phyloP scores from a whole-genome alignment of 495 filamentous ascomycete genomes.

The Penicillium chermesinum region DNA sequence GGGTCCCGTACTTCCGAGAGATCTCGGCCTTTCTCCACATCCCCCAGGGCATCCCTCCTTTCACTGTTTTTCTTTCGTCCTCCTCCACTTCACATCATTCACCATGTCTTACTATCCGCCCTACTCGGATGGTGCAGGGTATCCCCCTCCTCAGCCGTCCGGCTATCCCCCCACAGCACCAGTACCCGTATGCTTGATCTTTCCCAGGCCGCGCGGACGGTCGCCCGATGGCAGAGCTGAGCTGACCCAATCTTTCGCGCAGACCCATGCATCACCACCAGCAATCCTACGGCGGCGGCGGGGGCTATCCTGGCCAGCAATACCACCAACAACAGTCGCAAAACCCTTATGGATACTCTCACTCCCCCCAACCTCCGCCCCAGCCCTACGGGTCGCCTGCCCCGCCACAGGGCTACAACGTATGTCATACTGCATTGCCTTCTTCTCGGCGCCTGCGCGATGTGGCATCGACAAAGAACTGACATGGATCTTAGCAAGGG shows the following conservation, averaged over 20 bases:
- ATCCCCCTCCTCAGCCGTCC: slow-evolving; percentile 48
- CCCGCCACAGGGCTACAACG: slow-evolving; percentile 42
- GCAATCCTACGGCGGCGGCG: slow-evolving; percentile 33
- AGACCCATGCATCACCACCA: slow-evolving; percentile 34
- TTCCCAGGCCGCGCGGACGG: not conserved
- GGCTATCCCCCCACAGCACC: slow-evolving; percentile 28
- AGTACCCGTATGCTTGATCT: slow-evolving; percentile 35
- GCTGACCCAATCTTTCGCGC: slow-evolving; percentile 6
- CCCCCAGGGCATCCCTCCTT: slow-evolving; percentile 3
- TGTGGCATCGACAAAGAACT: not conserved
- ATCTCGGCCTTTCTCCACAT: slow-evolving; percentile 21
- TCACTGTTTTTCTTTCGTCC: slow-evolving; percentile 1
- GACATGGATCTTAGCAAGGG: slow-evolving; percentile 5
- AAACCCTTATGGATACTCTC: slow-evolving; percentile 45
- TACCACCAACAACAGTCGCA: slow-evolving; percentile 40
- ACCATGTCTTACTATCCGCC: slow-evolving; percentile 51
- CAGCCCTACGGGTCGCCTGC: slow-evolving; percentile 37
- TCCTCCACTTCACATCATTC: not conserved
- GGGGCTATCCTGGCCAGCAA: slow-evolving; percentile 41
- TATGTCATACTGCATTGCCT: slow-evolving; percentile 15
- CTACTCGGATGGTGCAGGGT: slow-evolving; percentile 42
- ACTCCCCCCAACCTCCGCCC: slow-evolving; percentile 37
- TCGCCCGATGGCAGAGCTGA: slow-evolving; percentile 3
- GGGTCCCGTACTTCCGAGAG: slow-evolving; percentile 18
- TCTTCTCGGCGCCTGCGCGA: not conserved